A percentile compares a stretch with the other conserved stretches of the same genome.
Evolutionary conservation across 2,329 filamentous ascomycete genomes (phyloP).

Genomic region (Pestalotiopsis sp.): DNA sequence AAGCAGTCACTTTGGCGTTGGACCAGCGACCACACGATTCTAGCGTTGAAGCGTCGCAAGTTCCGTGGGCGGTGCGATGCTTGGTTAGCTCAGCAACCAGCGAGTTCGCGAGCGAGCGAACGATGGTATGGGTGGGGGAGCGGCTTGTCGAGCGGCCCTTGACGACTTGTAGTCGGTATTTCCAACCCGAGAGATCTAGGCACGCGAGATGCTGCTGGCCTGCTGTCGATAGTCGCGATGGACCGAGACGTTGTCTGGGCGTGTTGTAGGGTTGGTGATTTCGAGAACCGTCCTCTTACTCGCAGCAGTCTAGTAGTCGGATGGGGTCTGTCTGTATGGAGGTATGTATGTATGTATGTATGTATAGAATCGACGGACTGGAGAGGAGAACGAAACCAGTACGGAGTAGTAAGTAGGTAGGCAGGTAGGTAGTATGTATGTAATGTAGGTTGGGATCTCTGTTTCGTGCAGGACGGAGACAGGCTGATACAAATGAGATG

Average conservation of each 20-base stretch:
- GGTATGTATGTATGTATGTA: background rate
- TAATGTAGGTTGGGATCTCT: background rate
- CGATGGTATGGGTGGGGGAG: background rate
- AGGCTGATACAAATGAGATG: conserved; percentile 8
- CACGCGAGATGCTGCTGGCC: background rate
- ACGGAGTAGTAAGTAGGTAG: background rate
- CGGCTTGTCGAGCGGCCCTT: background rate
- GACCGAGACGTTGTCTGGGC: background rate
- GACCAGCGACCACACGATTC: conserved; percentile 5
- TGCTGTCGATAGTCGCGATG: background rate
- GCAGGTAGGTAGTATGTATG: background rate
- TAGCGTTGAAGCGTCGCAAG: conserved; percentile 4
- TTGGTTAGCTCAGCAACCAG: background rate
- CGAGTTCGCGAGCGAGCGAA: background rate
- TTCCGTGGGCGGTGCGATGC: conserved; percentile 8
- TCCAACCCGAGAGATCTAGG: background rate
- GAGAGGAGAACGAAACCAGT: background rate
- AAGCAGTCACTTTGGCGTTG: conserved; percentile 3
- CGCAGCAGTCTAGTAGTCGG: background rate
- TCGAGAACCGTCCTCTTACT: background rate
- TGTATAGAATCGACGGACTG: background rate
- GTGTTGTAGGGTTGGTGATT: background rate
- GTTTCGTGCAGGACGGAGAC: background rate
- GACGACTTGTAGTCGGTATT: background rate
- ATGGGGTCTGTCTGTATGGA: background rate